Conservation (phyloP, 768 basidiomycete genomes). For the Lepiota venenata region DNA sequence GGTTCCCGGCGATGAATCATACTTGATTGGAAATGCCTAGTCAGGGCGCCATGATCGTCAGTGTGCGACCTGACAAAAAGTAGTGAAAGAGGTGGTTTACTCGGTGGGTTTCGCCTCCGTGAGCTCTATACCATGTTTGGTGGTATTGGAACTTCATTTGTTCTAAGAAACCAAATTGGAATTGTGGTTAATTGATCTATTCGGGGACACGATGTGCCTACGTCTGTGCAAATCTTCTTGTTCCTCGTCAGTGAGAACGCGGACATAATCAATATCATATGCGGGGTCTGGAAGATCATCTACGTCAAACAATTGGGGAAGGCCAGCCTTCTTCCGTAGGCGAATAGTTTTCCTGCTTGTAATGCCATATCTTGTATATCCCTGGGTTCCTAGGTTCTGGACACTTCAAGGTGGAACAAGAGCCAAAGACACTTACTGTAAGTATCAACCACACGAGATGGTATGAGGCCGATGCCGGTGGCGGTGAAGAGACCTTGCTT, state of each 20-base stretch:
- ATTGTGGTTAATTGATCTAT: not conserved
- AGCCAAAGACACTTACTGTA: constrained; percentile 48
- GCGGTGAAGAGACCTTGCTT: constrained; percentile 67
- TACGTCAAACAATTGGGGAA: constrained; percentile 67
- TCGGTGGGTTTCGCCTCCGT: constrained; percentile 78
- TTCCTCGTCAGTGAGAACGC: constrained; percentile 64
- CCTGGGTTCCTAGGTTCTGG: constrained; percentile 36
- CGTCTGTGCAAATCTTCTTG: constrained; percentile 63
- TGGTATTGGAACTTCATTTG: constrained; percentile 66
- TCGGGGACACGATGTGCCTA: constrained; percentile 30
- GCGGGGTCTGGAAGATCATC: constrained; percentile 82
- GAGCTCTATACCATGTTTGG: constrained; percentile 85
- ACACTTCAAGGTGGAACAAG: not conserved
- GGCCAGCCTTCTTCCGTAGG: constrained; percentile 56
- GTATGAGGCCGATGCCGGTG: constrained; percentile 78
- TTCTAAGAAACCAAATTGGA: constrained; percentile 33
- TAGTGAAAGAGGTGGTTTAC: constrained; percentile 30
- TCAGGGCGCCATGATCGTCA: constrained; percentile 1
- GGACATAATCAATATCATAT: constrained; percentile 68
- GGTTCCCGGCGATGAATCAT: constrained; percentile 16
- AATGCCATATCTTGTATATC: constrained; percentile 70
- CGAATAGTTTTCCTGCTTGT: constrained; percentile 58
- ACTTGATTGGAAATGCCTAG: constrained; percentile 75
- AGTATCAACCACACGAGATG: constrained; percentile 71
- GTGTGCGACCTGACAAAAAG: not conserved